These are phyloP conservation scores for Hysterium pulicare DNA, from an alignment of 2,329 filamentous ascomycete genomes.

Conservation along the genomic window DNA sequence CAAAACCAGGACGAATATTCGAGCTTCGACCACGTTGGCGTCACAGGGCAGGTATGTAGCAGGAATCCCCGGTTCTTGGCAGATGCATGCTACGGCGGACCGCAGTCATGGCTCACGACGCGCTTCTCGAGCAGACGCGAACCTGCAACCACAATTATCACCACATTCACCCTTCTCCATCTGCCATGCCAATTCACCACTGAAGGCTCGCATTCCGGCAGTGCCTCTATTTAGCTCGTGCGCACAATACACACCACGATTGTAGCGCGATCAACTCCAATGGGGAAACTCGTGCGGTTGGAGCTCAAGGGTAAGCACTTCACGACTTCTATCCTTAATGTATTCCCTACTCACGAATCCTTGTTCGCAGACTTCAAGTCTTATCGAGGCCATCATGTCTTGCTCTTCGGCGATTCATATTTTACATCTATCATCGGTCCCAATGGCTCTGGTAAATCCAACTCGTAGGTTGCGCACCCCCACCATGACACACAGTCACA, in stretches of 20 bases:
- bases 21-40: no score
- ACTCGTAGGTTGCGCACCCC: conserved; percentile 65
- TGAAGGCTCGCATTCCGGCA: no score
- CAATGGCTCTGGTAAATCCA: conserved; percentile 99
- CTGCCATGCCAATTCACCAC: neutral
- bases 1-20: no score
- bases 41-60: no score
- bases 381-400: conserved; percentile 92
- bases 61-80: no score
- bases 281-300: conserved; percentile 94
- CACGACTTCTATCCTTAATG: conserved; percentile 6
- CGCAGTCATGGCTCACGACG: neutral
- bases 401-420: conserved; percentile 95
- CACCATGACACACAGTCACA: neutral
- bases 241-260: no score
- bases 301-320: conserved; percentile 78
- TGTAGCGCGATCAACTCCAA: no score
- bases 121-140: conserved; percentile 3
- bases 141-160: neutral
- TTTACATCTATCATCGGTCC: conserved; percentile 99
- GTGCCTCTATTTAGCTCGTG: no score
- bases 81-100: neutral
- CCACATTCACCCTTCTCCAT: neutral
- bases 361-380: conserved; percentile 99
- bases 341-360: conserved; percentile 17